These are phyloP conservation scores for Nemania diffusa DNA, from an alignment of 2,329 filamentous ascomycete genomes.

Conservation along the genomic window DNA sequence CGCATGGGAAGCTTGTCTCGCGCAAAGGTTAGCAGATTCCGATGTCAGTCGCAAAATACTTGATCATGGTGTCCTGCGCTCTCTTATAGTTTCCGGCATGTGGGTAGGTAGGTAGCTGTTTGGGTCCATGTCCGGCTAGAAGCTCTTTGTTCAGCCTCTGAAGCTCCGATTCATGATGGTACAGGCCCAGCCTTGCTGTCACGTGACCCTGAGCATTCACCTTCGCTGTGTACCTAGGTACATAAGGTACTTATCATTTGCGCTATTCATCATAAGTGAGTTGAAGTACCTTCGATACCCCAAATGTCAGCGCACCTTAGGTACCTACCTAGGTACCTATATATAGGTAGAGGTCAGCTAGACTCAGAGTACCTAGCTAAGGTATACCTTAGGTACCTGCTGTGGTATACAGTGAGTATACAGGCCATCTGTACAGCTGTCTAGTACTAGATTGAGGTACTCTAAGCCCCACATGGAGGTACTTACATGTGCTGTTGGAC, in stretches of 20 bases:
- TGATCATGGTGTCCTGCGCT: slow-evolving; percentile 15
- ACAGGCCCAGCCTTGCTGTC: slow-evolving; percentile 30
- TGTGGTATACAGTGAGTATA: too few relatives aligned
- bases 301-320: not conserved
- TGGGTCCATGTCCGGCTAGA: slow-evolving; percentile 9
- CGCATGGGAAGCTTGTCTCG: not conserved
- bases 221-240: not conserved
- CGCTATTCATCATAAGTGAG: not conserved
- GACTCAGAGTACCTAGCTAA: too few relatives aligned
- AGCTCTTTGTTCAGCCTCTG: slow-evolving; percentile 24
- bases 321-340: not conserved
- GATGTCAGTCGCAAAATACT: slow-evolving; percentile 2
- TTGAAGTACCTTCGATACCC: not conserved
- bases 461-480: too few relatives aligned
- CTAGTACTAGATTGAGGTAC: too few relatives aligned
- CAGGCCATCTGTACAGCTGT: too few relatives aligned
- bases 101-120: not conserved
- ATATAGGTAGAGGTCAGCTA: too few relatives aligned
- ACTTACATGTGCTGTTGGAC: too few relatives aligned
- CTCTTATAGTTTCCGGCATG: not conserved
- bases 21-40: slow-evolving; percentile 8
- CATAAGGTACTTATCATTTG: not conserved
- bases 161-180: slow-evolving; percentile 21
- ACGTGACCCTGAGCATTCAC: slow-evolving; percentile 24
- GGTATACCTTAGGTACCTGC: too few relatives aligned